A percentile compares a stretch with the other conserved stretches of the same genome.
Conservation (phyloP, 129 eudicot genomes). For the Silybum marianum region DNA sequence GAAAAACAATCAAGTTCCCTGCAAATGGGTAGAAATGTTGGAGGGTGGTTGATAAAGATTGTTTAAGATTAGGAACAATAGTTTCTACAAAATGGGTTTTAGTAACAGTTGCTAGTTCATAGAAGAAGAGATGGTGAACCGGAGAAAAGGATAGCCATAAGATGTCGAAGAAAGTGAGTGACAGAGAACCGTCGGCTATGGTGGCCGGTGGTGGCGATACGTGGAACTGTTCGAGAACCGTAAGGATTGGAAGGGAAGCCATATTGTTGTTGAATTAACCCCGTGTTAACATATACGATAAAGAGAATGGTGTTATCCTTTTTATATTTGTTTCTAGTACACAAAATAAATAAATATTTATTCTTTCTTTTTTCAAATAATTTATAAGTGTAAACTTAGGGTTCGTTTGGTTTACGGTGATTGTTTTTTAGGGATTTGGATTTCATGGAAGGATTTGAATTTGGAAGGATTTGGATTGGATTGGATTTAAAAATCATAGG, state of each 20-base stretch:
- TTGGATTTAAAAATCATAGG: no score
- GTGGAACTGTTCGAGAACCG: slow-evolving; percentile 18
- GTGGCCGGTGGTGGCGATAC: slow-evolving; percentile 39
- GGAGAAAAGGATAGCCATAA: slow-evolving; percentile 42
- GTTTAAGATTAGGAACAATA: slow-evolving; percentile 38
- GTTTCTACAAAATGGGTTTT: slow-evolving; percentile 29
- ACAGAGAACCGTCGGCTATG: slow-evolving; percentile 14
- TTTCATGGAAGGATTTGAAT: no score
- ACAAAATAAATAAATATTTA: no score
- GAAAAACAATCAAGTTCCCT: slow-evolving; percentile 29
- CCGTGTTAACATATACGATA: no score
- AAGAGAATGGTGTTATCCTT: no score
- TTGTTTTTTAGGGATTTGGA: no score
- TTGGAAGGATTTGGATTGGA: no score
- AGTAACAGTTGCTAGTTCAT: slow-evolving; percentile 20
- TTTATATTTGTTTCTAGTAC: no score
- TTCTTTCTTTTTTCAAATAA: no score
- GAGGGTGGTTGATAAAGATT: slow-evolving; percentile 41
- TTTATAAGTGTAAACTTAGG: no score
- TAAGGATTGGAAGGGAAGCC: slow-evolving; percentile 3
- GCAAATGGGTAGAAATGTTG: slow-evolving; percentile 39
- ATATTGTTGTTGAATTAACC: background rate
- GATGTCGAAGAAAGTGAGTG: slow-evolving; percentile 44
- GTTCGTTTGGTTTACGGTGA: no score
- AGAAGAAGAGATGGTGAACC: slow-evolving; percentile 38